A percentile compares a stretch with the other conserved stretches of the same genome.
Conservation (phyloP, 257 asterid genomes). For the Ehretia macrophylla region DNA sequence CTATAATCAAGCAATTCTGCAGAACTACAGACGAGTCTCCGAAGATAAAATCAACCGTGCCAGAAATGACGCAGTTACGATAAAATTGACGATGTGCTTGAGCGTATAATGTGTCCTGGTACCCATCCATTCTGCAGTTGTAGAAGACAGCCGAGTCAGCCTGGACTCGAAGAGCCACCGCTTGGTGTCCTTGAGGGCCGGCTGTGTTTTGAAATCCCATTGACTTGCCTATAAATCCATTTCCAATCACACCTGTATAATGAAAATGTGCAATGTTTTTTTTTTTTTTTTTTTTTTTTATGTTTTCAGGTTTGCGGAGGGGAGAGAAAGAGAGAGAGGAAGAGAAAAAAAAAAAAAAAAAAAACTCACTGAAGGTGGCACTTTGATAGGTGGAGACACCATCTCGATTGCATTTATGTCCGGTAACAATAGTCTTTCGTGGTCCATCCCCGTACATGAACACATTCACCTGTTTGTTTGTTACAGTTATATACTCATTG, state of each 20-base stretch:
- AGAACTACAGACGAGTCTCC: conserved; percentile 28
- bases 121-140: conserved; percentile 44
- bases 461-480: conserved; percentile 28
- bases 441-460: conserved; percentile 52
- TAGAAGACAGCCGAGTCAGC: conserved; percentile 41
- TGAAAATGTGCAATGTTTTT: too few relatives aligned
- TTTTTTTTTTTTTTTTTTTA: too few relatives aligned
- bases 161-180: conserved; percentile 41
- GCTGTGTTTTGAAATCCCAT: conserved; percentile 48
- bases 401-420: conserved; percentile 21
- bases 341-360: too few relatives aligned
- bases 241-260: conserved; percentile 30
- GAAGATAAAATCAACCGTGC: conserved; percentile 46
- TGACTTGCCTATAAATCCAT: conserved; percentile 33
- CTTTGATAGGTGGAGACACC: conserved; percentile 34
- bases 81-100: conserved; percentile 43
- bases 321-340: too few relatives aligned
- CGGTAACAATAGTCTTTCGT: conserved; percentile 32
- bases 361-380: conserved; percentile 31
- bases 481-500: conserved; percentile 25
- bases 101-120: conserved; percentile 35
- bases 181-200: conserved; percentile 49
- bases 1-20: conserved; percentile 35
- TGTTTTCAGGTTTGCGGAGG: too few relatives aligned
- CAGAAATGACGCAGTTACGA: conserved; percentile 44